A percentile compares a stretch with the other conserved stretches of the same genome.
These are phyloP conservation scores for Colletotrichum horii DNA, from an alignment of 2,329 filamentous ascomycete species.

Conservation along the genomic window DNA sequence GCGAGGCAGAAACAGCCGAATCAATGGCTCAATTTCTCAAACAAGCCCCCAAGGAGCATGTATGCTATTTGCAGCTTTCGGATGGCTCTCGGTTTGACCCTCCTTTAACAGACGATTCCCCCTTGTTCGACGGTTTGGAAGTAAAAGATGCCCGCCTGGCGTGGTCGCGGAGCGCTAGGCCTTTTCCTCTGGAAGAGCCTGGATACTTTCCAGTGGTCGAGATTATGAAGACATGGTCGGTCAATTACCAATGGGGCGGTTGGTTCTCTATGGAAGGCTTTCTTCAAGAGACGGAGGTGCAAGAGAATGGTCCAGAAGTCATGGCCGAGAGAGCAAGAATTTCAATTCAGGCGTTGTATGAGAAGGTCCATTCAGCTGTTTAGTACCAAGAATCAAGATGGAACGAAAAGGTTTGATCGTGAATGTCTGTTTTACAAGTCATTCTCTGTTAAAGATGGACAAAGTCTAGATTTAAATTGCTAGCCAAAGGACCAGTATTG, in stretches of 20 bases:
- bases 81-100: neutral
- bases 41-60: neutral
- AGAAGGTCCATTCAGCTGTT: neutral
- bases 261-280: neutral
- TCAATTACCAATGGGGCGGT: neutral
- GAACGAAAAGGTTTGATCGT: accelerated
- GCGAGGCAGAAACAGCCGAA: neutral
- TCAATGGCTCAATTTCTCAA: neutral
- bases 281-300: neutral
- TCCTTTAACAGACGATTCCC: neutral
- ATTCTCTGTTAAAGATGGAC: neutral
- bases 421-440: accelerated
- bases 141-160: neutral
- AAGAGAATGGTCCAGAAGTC: neutral
- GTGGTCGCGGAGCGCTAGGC: neutral
- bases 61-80: neutral
- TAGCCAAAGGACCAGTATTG: neutral
- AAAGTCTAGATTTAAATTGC: accelerated
- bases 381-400: neutral
- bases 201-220: neutral
- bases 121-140: neutral
- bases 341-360: neutral
- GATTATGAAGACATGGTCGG: neutral
- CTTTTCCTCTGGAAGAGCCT: neutral
- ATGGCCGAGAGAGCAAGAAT: neutral